phyloP scores from a whole-genome alignment of 1,284 basidiomycete species.

The Clitocybe nebularis region DNA sequence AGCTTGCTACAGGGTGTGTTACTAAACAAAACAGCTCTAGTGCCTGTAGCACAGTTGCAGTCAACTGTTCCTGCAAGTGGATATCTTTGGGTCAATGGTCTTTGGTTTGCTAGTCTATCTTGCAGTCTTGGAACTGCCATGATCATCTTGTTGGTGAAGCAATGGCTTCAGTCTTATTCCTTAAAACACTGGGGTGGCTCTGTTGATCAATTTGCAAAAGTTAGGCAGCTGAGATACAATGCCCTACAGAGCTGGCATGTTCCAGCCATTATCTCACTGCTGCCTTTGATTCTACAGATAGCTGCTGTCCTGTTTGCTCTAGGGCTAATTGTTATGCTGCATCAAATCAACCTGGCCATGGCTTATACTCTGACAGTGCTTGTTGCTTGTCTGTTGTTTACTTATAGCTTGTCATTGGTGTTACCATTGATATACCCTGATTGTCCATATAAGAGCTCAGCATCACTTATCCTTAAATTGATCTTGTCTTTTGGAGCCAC shows the following conservation, averaged over 20 bases:
- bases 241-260: conserved; percentile 12
- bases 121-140: conserved; percentile 12
- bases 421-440: conserved; percentile 1
- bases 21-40: not conserved
- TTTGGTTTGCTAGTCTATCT: conserved; percentile 15
- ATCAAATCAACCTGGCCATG: conserved; percentile 7
- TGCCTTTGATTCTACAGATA: conserved; percentile 12
- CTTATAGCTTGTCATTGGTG: conserved; percentile 1
- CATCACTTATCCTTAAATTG: conserved; percentile 1
- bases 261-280: conserved; percentile 10
- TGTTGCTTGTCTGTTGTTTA: not conserved
- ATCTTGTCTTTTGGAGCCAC: not conserved
- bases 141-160: conserved; percentile 12
- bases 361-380: conserved; percentile 1
- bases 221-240: conserved; percentile 11
- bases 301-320: conserved; percentile 11
- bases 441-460: conserved; percentile 5
- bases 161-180: conserved; percentile 13
- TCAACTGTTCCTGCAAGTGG: conserved; percentile 2
- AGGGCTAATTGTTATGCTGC: conserved; percentile 13
- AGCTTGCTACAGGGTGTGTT: not conserved
- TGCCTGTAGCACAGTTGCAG: not conserved
- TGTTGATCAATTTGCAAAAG: conserved; percentile 4
- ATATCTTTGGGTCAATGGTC: conserved; percentile 8
- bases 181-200: conserved; percentile 1